Conservation (phyloP, 2,329 filamentous ascomycete species). For the Colletotrichum tropicicola region DNA sequence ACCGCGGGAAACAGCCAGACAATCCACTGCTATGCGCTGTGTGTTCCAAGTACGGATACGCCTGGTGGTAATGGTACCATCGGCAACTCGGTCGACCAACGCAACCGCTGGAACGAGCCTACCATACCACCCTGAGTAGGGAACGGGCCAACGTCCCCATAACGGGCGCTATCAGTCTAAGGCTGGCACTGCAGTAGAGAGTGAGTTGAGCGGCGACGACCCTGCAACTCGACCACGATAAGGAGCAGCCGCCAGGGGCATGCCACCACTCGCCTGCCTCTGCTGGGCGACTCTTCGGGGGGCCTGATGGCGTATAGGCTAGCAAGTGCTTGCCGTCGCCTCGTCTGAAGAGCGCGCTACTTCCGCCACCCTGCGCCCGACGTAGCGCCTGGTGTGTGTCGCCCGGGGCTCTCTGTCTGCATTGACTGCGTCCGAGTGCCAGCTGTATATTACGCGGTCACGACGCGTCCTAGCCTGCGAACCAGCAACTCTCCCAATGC, state of each 20-base stretch:
- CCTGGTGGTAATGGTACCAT: too few species aligned
- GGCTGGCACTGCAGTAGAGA: too few species aligned
- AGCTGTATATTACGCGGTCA: not conserved
- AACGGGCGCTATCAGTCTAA: too few species aligned
- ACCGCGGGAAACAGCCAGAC: too few species aligned
- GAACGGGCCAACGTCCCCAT: too few species aligned
- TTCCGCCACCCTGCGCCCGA: not conserved
- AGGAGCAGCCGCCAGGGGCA: too few species aligned
- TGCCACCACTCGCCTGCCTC: not conserved
- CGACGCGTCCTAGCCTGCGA: not conserved
- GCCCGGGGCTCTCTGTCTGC: not conserved
- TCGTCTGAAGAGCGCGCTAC: not conserved
- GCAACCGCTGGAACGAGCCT: too few species aligned
- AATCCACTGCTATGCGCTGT: too few species aligned
- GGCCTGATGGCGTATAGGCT: not conserved
- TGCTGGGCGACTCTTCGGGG: not conserved
- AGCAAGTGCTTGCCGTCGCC: not conserved
- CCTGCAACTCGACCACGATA: conserved; percentile 27
- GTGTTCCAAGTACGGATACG: too few species aligned
- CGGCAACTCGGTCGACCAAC: too few species aligned
- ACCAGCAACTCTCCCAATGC: not conserved
- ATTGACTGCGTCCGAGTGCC: not conserved
- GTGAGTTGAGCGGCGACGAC: conserved; percentile 25
- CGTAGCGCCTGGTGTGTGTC: not conserved
- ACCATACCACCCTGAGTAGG: too few species aligned